Base-by-base conservation (phyloP, 495 filamentous ascomycete species). In the Neurospora cerealis region DNA sequence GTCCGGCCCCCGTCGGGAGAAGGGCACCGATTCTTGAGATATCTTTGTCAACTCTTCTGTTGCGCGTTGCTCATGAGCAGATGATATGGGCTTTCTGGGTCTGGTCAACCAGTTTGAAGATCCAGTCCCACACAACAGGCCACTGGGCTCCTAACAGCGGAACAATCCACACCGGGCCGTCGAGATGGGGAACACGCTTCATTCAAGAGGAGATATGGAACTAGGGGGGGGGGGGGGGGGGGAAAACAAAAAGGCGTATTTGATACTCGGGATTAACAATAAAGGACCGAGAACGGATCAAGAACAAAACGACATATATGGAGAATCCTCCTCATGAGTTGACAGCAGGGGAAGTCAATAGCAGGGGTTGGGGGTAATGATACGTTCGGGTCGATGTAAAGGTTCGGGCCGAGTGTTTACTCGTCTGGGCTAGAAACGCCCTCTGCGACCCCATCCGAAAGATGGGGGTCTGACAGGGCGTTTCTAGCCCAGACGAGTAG, bases 131-230 rank as follows among this genome's bases (percentile, higher is more conserved):
- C 42, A n/a, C 42, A n/a, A 17, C 42, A 2, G 42, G 42, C 42
- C 42, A 44, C 42, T n/a, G 19, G 7, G 42, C 19, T 10, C n/a
- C 17, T 17, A 44, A 48, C n/a, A 21, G 9, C 9, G 44, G n/a
- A 80, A 83, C 32, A 91, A 92, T 75, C 85, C 88, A 60, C 87
- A 88, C 21, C 85, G 91, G 0, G 80, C 82, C 0, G 89, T 91
- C 71, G 74, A 83, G 40, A 83, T 83, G 69, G 89, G 89, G 3
- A 81, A 90, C n/a, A n/a, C n/a, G n/a, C 74, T 86, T 90, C 5
- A 37, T 24, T 60, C 77, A 81, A 32, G 87, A 90, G 77, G 86
- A 80, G 41, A 82, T 87, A 13, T 92, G 89, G 82, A 78, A 44
- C 9, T n/a, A n/a, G n/a, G n/a, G n/a, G n/a, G n/a, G n/a, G n/a